A percentile compares a stretch with the other conserved stretches of the same genome.
Conservation (phyloP, 2,329 filamentous ascomycete genomes). For the Gliomastix tumulicola region DNA sequence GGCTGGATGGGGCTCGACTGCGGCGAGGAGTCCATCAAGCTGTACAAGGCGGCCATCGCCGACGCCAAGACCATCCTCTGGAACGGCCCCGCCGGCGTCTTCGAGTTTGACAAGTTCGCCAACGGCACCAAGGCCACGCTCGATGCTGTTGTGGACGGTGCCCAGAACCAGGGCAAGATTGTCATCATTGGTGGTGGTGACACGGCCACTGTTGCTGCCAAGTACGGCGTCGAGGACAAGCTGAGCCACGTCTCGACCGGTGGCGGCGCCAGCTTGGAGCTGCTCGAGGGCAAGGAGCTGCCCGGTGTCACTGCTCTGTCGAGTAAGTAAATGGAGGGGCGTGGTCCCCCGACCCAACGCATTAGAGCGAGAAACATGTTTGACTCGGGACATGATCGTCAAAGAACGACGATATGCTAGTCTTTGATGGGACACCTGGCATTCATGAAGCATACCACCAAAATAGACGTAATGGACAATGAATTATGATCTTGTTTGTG, state of each 20-base stretch:
- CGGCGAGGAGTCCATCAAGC: constrained; percentile 78
- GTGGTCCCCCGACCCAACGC: no score
- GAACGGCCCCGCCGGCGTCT: constrained; percentile 97
- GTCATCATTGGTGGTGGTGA: constrained; percentile 99
- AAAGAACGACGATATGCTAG: no score
- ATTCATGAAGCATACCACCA: no score
- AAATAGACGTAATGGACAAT: no score
- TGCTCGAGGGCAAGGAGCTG: constrained; percentile 96
- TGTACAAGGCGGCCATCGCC: constrained; percentile 81
- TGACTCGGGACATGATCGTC: no score
- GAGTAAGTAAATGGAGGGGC: constrained; percentile 59
- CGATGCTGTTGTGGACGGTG: constrained; percentile 77
- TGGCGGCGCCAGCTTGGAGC: constrained; percentile 89
- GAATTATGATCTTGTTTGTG: no score
- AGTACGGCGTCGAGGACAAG: constrained; percentile 94
- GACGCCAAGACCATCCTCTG: constrained; percentile 95
- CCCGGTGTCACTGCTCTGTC: constrained; percentile 91
- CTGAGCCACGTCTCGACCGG: constrained; percentile 97
- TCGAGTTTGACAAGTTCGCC: constrained; percentile 94
- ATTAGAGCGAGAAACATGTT: no score
- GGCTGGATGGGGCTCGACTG: constrained; percentile 98
- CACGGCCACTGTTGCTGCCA: constrained; percentile 94
- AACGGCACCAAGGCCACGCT: constrained; percentile 87
- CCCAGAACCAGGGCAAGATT: constrained; percentile 72
- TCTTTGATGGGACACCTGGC: no score